These are phyloP conservation scores for Tagetes erecta DNA, from an alignment of 129 eudicot species.

Conservation along the genomic window DNA sequence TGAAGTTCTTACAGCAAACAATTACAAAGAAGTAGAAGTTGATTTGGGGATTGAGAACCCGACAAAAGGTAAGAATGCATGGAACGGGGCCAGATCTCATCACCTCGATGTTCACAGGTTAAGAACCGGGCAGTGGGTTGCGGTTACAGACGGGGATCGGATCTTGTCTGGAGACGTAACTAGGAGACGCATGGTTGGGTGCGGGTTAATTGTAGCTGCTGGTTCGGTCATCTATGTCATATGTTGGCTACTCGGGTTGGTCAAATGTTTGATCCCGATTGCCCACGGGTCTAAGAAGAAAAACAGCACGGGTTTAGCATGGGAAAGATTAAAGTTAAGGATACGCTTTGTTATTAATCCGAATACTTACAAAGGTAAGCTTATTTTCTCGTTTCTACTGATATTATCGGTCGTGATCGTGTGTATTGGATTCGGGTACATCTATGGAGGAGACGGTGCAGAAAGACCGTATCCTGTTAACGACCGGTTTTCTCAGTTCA, in stretches of 20 bases:
- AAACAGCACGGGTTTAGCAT: constrained; percentile 40
- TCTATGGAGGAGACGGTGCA: constrained; percentile 81
- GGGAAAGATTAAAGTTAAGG: constrained; percentile 61
- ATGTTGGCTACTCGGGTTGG: constrained; percentile 63
- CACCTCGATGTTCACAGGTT: constrained; percentile 75
- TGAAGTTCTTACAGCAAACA: constrained; percentile 48
- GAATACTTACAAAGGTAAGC: constrained; percentile 43
- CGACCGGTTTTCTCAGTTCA: constrained; percentile 73
- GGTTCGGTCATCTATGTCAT: constrained; percentile 42
- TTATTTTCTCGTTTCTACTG: constrained; percentile 38
- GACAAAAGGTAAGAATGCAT: constrained; percentile 66
- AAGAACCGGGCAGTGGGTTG: constrained; percentile 70
- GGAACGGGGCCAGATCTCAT: constrained; percentile 84
- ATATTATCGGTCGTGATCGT: constrained; percentile 39
- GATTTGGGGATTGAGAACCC: constrained; percentile 47
- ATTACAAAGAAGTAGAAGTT: constrained; percentile 70
- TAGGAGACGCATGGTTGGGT: constrained; percentile 62
- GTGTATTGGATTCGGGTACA: constrained; percentile 50
- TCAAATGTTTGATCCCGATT: constrained; percentile 54
- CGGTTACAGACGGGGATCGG: constrained; percentile 75
- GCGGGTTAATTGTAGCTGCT: constrained; percentile 47
- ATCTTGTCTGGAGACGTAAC: constrained; percentile 59
- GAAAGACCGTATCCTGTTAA: constrained; percentile 59
- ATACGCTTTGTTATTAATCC: constrained; percentile 57
- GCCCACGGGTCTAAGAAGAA: constrained; percentile 57